Conservation (phyloP, 2,329 filamentous ascomycete genomes). For the Botrytis tulipae region DNA sequence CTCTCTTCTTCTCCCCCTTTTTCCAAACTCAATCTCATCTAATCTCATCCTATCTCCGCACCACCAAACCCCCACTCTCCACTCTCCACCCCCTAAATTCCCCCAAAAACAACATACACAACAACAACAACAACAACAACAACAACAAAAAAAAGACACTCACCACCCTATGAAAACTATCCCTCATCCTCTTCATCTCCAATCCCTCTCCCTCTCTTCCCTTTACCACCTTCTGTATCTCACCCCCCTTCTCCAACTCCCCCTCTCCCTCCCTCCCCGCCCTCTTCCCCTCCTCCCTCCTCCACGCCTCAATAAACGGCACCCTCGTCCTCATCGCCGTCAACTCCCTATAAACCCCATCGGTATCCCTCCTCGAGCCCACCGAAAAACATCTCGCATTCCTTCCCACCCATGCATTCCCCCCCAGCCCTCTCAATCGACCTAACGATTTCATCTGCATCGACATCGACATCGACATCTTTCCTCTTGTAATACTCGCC, state of each 20-base stretch:
- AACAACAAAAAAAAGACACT: slow-evolving; percentile 36
- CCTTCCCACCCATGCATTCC: too few species aligned
- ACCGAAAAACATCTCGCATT: background rate
- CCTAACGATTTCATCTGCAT: too few species aligned
- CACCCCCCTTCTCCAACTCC: slow-evolving; percentile 50
- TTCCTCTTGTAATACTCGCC: too few species aligned
- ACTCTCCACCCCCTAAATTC: too few species aligned
- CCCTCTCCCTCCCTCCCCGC: slow-evolving; percentile 63
- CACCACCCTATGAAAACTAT: slow-evolving; percentile 64
- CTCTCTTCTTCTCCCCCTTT: background rate
- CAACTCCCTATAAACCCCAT: slow-evolving; percentile 57
- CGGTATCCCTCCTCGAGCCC: background rate
- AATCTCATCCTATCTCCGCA: too few species aligned
- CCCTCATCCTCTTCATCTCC: slow-evolving; percentile 57
- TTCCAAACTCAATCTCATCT: background rate
- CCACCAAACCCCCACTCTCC: background rate
- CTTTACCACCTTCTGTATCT: background rate
- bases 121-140: too few species aligned
- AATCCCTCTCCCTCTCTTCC: slow-evolving; percentile 14
- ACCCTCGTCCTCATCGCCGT: slow-evolving; percentile 59
- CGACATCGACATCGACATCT: too few species aligned
- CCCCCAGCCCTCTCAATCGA: too few species aligned
- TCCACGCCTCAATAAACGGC: slow-evolving; percentile 68
- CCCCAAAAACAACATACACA: too few species aligned
- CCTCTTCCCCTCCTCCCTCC: slow-evolving; percentile 48